Evolutionary conservation across 352 stramenopile species (phyloP).

Genomic region (Phytophthora niederhauseri): DNA sequence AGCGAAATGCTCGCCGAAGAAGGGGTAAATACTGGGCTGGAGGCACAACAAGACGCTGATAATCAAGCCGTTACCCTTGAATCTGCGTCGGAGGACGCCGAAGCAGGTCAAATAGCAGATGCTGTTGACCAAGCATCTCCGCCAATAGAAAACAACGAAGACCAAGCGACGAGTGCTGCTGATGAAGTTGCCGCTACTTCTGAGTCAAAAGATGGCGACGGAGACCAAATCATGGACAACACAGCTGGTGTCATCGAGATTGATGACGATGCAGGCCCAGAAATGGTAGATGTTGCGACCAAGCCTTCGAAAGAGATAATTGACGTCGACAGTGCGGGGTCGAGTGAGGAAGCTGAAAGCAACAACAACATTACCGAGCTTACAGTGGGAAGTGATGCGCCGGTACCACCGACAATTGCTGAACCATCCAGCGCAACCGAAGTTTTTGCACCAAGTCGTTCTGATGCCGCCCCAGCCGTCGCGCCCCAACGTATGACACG

Average conservation of each 20-base stretch:
- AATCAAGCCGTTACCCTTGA: constrained; percentile 4
- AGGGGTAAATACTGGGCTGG: neutral
- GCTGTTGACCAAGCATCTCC: neutral
- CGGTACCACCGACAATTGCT: neutral
- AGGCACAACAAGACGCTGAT: constrained; percentile 1
- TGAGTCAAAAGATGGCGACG: constrained; percentile 1
- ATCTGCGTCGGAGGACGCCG: neutral
- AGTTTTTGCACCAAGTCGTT: constrained; percentile 14
- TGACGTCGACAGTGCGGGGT: constrained; percentile 19
- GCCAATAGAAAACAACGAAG: neutral
- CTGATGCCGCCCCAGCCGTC: constrained; percentile 8
- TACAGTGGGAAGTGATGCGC: neutral
- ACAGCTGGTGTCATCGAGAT: neutral
- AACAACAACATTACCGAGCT: neutral
- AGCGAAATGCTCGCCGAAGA: neutral
- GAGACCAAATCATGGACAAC: neutral
- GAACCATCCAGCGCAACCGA: neutral
- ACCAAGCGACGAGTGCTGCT: constrained; percentile 6
- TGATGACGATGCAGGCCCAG: neutral
- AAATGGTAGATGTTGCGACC: neutral
- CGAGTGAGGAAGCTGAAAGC: constrained; percentile 6
- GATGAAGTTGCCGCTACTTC: constrained; percentile 1
- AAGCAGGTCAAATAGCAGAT: neutral
- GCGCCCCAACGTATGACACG: constrained; percentile 1
- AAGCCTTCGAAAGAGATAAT: constrained; percentile 23